A percentile compares a stretch with the other conserved stretches of the same genome.
These are phyloP conservation scores for Micromonas pusilla DNA, from an alignment of 139 green algal species.

Conservation along the genomic window DNA sequence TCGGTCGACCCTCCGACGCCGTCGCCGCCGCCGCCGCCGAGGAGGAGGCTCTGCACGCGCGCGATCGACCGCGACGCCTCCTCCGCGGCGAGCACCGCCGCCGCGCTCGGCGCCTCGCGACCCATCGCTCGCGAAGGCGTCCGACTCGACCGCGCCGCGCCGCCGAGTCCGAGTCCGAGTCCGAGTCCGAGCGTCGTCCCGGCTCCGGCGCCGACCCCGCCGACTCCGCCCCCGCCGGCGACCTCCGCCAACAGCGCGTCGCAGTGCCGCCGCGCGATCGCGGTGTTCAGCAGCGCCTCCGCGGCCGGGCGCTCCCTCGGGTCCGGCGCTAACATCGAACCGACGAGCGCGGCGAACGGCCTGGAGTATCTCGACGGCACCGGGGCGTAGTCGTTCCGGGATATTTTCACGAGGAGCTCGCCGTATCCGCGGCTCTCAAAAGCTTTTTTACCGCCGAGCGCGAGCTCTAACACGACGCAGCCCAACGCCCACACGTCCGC, in stretches of 20 bases:
- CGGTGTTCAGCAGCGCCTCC: constrained; percentile 6
- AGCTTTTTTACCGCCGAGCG: background rate
- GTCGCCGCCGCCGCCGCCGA: no score
- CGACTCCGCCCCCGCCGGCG: no score
- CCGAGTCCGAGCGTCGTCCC: background rate
- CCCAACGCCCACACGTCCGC: constrained; percentile 34
- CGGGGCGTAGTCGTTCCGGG: background rate
- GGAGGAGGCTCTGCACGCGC: no score
- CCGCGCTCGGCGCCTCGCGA: no score
- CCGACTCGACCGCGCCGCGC: no score
- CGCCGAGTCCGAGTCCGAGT: no score
- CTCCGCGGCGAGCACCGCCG: no score
- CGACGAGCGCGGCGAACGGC: background rate
- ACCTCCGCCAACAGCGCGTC: background rate
- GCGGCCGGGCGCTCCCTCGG: constrained; percentile 14
- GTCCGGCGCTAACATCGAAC: background rate
- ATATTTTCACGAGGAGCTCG: background rate
- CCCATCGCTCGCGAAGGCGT: no score
- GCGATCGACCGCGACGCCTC: no score
- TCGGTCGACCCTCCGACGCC: no score
- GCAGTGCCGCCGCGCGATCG: background rate
- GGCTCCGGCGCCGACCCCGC: no score
- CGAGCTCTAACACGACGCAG: constrained; percentile 32
- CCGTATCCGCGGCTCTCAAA: background rate
- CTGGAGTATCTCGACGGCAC: constrained; percentile 25